Evolutionary conservation across 306 rosid species (phyloP), one percentile per base, ranked within the genome.

Genomic region (Rosa chinensis): DNA sequence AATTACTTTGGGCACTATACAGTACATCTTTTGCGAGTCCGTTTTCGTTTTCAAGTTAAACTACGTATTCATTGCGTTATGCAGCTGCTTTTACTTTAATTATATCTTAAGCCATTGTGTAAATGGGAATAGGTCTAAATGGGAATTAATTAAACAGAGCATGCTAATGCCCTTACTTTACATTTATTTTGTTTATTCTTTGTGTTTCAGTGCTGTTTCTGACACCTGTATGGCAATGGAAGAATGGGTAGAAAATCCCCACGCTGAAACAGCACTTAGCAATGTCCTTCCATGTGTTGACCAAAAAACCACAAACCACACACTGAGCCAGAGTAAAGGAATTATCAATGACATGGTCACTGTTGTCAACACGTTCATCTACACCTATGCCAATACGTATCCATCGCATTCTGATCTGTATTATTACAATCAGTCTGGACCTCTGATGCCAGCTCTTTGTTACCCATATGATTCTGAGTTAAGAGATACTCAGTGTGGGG

Each of bases 271-370:
- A 64, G 93, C 99, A 81, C 99, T 95, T 72, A 88, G 96, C 87
- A 83, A 87, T 70, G 83, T 95, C 79, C 98, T 95, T 78, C 99
- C 99, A 4, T 95, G 99, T 52, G 98, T 95, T 74, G 98, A 95
- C 79, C 93, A 85, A 79, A 82, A 79, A 79, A 93, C 98, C 48
- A 93, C 98, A 62, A 90, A 89, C 83, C 86, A 84, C 82, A 91
- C 97, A 14, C 92, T 93, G 12, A 78, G 73, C 58, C 98, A 91
- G 89, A 93, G 98, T 82, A 93, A 93, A 82, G 85, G 80, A 84
- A 87, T 89, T 35, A 80, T 89, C 77, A 89, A 79, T 13, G 90
- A 88, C 64, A 91, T 93, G 66, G 97, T 91, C 5, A 87, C 44
- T 8, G 92, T 93, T 17, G 97, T 91, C 44, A 86, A 93, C 77